Evolutionary conservation across 2,329 filamentous ascomycete species (phyloP).

Genomic region (Aspergillaceae sp.): DNA sequence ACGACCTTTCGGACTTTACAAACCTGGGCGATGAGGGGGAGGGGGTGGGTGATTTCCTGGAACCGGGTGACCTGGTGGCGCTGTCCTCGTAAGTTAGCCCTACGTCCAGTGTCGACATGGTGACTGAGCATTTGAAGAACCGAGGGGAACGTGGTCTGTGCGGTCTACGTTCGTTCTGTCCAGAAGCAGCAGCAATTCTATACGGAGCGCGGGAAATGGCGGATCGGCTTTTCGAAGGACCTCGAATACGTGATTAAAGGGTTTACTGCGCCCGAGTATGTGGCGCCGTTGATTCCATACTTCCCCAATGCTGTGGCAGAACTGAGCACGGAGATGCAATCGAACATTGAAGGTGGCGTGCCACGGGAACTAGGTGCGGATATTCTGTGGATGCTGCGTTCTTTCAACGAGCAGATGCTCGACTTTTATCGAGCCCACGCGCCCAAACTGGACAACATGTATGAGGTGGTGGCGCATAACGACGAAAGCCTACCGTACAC

Average conservation of each 20-base stretch:
- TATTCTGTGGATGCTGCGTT: constrained; percentile 26
- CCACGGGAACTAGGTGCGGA: constrained; percentile 30
- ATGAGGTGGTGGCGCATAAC: constrained; percentile 32
- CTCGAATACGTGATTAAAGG: constrained; percentile 44
- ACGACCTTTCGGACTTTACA: constrained; percentile 18
- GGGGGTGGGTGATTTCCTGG: constrained; percentile 21
- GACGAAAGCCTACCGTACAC: constrained; percentile 24
- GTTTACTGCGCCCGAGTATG: constrained; percentile 38
- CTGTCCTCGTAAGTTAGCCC: constrained; percentile 21
- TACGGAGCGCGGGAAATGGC: constrained; percentile 36
- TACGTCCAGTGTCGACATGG: not conserved
- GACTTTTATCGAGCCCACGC: constrained; percentile 29
- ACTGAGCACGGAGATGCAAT: constrained; percentile 23
- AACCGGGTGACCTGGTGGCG: constrained; percentile 35
- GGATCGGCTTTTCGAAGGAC: constrained; percentile 25
- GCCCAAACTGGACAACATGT: constrained; percentile 26
- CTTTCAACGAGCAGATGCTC: constrained; percentile 26
- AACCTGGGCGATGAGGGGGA: constrained; percentile 23
- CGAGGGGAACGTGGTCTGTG: constrained; percentile 23
- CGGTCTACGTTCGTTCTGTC: constrained; percentile 35
- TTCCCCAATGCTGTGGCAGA: constrained; percentile 35
- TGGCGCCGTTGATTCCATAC: constrained; percentile 43
- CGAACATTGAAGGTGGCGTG: constrained; percentile 33
- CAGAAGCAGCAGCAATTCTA: constrained; percentile 38
- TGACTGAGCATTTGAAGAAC: not conserved